A percentile compares a stretch with the other conserved stretches of the same genome.
These are phyloP conservation scores for Esteya vermicola DNA, from an alignment of 2,329 filamentous ascomycete genomes.

Conservation along the genomic window DNA sequence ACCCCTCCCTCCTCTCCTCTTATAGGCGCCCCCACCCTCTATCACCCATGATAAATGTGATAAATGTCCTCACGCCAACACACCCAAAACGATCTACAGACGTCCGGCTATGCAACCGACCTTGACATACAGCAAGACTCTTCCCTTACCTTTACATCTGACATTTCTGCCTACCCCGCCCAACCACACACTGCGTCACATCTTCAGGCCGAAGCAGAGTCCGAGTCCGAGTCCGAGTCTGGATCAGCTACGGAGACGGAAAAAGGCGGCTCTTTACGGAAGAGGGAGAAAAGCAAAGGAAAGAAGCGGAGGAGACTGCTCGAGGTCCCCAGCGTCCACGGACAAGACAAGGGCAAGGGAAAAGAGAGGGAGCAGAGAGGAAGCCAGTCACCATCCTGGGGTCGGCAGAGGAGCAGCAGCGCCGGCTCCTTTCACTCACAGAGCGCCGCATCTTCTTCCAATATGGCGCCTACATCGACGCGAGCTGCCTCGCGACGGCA, in stretches of 20 bases:
- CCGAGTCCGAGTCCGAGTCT: neutral
- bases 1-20: neutral
- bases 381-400: no score
- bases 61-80: conserved; percentile 10
- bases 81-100: conserved; percentile 1
- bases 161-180: no score
- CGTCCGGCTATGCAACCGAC: neutral
- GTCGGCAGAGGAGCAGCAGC: neutral
- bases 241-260: conserved; percentile 13
- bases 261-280: conserved; percentile 1
- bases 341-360: conserved; percentile 1
- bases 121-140: no score
- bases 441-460: no score
- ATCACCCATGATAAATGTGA: no score
- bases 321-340: no score
- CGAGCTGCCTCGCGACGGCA: conserved; percentile 6
- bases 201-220: no score
- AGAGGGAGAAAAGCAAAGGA: conserved; percentile 1
- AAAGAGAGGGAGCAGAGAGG: neutral
- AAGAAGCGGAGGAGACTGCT: no score
- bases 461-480: neutral
- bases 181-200: no score
- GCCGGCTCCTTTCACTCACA: no score
- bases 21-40: no score
- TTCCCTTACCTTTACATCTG: neutral